Evolutionary conservation across 2,329 filamentous ascomycete genomes (phyloP).

Genomic region (Karstenula rhodostoma): DNA sequence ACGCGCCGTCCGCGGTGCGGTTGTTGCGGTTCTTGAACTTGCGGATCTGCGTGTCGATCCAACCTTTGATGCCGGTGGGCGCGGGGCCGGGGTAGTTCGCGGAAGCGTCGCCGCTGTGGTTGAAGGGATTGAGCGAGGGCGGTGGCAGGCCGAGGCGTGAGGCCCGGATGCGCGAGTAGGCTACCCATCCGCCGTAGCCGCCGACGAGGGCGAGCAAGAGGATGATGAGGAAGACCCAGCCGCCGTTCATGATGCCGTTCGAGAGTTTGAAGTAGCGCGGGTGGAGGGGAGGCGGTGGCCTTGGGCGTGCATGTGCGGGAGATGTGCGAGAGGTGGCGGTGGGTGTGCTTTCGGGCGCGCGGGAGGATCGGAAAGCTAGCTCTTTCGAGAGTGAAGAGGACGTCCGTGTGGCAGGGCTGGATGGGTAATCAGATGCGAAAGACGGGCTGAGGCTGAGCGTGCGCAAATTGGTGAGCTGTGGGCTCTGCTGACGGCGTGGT

Average conservation of each 20-base stretch:
- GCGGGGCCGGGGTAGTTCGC: conserved; percentile 63
- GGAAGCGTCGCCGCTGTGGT: conserved; percentile 34
- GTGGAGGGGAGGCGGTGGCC: conserved; percentile 22
- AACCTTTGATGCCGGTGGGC: conserved; percentile 72
- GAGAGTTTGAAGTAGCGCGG: conserved; percentile 6
- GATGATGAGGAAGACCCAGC: conserved; percentile 73
- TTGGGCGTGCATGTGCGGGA: conserved; percentile 23
- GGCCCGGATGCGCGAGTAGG: conserved; percentile 76
- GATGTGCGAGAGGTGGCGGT: conserved; percentile 3
- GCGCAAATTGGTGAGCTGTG: conserved; percentile 1
- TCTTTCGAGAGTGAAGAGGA: background rate
- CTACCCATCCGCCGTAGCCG: conserved; percentile 71
- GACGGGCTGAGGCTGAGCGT: conserved; percentile 9
- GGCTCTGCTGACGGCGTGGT: conserved; percentile 6
- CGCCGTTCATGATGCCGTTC: conserved; percentile 47
- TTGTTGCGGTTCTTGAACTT: conserved; percentile 71
- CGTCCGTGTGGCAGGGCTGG: background rate
- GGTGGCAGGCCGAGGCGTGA: conserved; percentile 77
- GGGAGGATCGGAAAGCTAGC: conserved; percentile 8
- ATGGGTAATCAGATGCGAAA: background rate
- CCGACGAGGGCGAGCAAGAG: conserved; percentile 70
- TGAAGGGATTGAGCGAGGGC: conserved; percentile 76
- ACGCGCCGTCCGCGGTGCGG: conserved; percentile 73
- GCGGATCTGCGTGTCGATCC: conserved; percentile 73
- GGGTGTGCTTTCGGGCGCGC: conserved; percentile 6